Conservation (phyloP, 352 stramenopile genomes). For the Globisporangium paroecandrum region DNA sequence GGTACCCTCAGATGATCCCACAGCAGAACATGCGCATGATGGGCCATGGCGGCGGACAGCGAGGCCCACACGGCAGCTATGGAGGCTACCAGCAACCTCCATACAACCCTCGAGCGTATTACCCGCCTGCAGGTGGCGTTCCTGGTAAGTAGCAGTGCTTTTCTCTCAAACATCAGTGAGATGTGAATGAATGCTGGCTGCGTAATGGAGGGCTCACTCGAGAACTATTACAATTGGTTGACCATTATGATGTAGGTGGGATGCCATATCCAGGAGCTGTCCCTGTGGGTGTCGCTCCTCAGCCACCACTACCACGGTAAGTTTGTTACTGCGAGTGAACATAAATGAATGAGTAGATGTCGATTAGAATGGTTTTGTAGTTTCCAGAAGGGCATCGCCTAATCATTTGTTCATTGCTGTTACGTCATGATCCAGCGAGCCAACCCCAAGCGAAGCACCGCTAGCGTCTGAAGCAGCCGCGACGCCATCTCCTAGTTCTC, state of each 20-base stretch:
- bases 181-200: background rate
- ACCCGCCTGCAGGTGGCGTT: conserved; percentile 36
- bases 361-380: background rate
- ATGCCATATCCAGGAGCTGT: conserved; percentile 30
- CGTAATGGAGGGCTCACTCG: background rate
- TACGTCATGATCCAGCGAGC: conserved; percentile 5
- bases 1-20: conserved; percentile 65
- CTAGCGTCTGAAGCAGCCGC: background rate
- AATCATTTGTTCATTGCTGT: background rate
- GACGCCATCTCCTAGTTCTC: conserved; percentile 8
- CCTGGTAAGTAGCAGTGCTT: conserved; percentile 15
- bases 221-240: background rate
- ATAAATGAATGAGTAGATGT: background rate
- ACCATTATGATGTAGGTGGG: conserved; percentile 7
- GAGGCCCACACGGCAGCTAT: conserved; percentile 25
- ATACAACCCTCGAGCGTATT: conserved; percentile 62
- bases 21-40: conserved; percentile 60
- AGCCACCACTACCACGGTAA: conserved; percentile 44
- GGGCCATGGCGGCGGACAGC: conserved; percentile 37
- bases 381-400: background rate
- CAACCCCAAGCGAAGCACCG: conserved; percentile 11
- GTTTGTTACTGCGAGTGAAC: background rate
- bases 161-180: background rate
- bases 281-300: conserved; percentile 24
- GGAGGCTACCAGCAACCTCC: conserved; percentile 46